A percentile compares a stretch with the other conserved stretches of the same genome.
Evolutionary conservation across 768 basidiomycete species (phyloP).

Genomic region (Pisolithus albus): DNA sequence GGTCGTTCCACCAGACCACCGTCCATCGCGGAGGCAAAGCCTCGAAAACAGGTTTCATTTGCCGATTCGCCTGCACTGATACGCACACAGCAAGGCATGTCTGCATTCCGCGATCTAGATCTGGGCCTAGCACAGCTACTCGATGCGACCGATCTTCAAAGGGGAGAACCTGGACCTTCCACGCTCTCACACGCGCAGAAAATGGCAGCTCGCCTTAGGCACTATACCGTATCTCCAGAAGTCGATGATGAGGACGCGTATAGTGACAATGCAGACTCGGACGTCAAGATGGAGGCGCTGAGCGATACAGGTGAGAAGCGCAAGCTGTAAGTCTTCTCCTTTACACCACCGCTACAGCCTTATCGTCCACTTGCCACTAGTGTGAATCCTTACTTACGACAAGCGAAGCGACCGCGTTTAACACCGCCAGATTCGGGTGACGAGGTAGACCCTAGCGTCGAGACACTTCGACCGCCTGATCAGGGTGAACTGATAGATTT

Average conservation of each 20-base stretch:
- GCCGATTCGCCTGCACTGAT: slow-evolving; percentile 60
- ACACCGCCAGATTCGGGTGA: slow-evolving; percentile 34
- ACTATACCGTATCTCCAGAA: slow-evolving; percentile 14
- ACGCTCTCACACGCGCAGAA: slow-evolving; percentile 24
- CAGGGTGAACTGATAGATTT: slow-evolving; percentile 44
- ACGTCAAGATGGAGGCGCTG: not conserved
- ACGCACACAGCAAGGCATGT: slow-evolving; percentile 73
- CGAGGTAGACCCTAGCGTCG: slow-evolving; percentile 9
- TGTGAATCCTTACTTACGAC: slow-evolving; percentile 38
- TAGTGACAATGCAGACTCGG: not conserved
- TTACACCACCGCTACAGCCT: not conserved
- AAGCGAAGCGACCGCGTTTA: slow-evolving; percentile 50
- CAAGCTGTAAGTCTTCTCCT: slow-evolving; percentile 40
- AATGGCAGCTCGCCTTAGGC: slow-evolving; percentile 15
- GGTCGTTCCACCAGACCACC: not conserved
- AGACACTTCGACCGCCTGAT: slow-evolving; percentile 18
- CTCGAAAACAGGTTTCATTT: slow-evolving; percentile 45
- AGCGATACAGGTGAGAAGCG: slow-evolving; percentile 52
- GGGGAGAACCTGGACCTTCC: slow-evolving; percentile 29
- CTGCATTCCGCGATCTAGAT: slow-evolving; percentile 55
- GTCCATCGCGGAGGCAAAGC: slow-evolving; percentile 2
- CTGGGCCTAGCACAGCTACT: slow-evolving; percentile 34
- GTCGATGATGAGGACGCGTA: slow-evolving; percentile 26
- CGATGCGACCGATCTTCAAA: not conserved
- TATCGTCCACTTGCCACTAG: slow-evolving; percentile 26